phyloP scores from a whole-genome alignment of 192 early-diverging fungal genomes.

The Coemansia sp. region DNA sequence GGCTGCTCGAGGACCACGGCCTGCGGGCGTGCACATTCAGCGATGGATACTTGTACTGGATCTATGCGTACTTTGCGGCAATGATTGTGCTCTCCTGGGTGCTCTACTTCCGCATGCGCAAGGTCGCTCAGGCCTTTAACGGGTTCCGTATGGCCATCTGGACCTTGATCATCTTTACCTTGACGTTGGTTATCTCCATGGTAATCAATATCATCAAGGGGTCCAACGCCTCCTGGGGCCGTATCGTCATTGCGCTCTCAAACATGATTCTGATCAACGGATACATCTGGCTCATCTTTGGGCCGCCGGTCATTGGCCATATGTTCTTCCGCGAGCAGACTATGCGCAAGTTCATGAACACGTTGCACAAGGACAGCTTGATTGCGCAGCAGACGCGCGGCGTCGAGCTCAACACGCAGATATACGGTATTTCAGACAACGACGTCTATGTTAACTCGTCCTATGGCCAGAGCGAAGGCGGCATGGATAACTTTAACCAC shows the following conservation, averaged over 20 bases:
- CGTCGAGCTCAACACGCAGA: conserved; percentile 18
- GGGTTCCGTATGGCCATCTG: conserved; percentile 41
- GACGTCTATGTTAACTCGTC: conserved; percentile 15
- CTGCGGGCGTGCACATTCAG: conserved; percentile 33
- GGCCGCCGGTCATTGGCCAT: conserved; percentile 32
- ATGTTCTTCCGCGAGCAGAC: conserved; percentile 41
- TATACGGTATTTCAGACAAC: conserved; percentile 19
- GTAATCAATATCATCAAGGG: conserved; percentile 42
- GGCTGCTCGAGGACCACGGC: conserved; percentile 37
- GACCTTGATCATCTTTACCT: conserved; percentile 30
- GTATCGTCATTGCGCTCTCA: conserved; percentile 23
- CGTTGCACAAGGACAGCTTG: conserved; percentile 35
- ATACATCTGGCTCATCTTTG: conserved; percentile 41
- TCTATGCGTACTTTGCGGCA: conserved; percentile 32
- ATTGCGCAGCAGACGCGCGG: conserved; percentile 38
- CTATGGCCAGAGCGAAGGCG: conserved; percentile 12
- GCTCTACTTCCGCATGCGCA: conserved; percentile 33
- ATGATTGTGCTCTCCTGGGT: conserved; percentile 35
- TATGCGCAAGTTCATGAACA: conserved; percentile 46
- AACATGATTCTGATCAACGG: conserved; percentile 34
- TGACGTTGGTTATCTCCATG: conserved; percentile 23
- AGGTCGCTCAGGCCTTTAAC: conserved; percentile 34
- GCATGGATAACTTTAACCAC: conserved; percentile 3
- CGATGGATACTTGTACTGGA: conserved; percentile 34
- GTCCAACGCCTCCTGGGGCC: conserved; percentile 35